Conservation (phyloP, 192 early-diverging fungal genomes). For the Mortierella claussenii region DNA sequence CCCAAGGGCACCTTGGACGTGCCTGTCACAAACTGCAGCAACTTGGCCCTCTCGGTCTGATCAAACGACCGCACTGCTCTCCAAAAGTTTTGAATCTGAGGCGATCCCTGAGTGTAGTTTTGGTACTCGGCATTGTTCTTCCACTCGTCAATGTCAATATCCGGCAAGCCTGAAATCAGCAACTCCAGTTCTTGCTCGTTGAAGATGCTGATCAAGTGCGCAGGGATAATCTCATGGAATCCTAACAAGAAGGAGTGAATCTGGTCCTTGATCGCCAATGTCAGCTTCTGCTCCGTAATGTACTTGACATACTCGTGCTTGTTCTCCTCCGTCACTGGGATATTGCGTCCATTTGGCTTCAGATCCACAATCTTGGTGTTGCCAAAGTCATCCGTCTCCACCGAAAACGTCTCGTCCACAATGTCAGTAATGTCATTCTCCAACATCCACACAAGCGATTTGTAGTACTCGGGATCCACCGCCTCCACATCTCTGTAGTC, state of each 20-base stretch:
- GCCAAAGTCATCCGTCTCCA: conserved; percentile 94
- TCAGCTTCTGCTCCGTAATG: conserved; percentile 91
- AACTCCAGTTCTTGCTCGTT: conserved; percentile 99
- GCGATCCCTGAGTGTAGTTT: conserved; percentile 84
- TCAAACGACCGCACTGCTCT: conserved; percentile 94
- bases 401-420: conserved; percentile 93
- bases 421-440: conserved; percentile 96
- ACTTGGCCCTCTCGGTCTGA: conserved; percentile 95
- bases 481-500: conserved; percentile 98
- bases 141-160: conserved; percentile 99
- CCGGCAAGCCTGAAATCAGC: conserved; percentile 96
- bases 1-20: conserved; percentile 96
- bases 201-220: conserved; percentile 92
- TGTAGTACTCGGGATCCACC: conserved; percentile 95
- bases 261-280: conserved; percentile 93
- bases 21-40: conserved; percentile 97
- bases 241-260: conserved; percentile 91
- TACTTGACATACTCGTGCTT: conserved; percentile 96
- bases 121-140: conserved; percentile 99
- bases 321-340: conserved; percentile 93
- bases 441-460: conserved; percentile 97
- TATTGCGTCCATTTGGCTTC: conserved; percentile 85
- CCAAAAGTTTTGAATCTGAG: conserved; percentile 99
- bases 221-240: conserved; percentile 95
- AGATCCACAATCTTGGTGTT: conserved; percentile 84